Evolutionary conservation across 768 basidiomycete species (phyloP).

Genomic region (Tubosaeta sp.): DNA sequence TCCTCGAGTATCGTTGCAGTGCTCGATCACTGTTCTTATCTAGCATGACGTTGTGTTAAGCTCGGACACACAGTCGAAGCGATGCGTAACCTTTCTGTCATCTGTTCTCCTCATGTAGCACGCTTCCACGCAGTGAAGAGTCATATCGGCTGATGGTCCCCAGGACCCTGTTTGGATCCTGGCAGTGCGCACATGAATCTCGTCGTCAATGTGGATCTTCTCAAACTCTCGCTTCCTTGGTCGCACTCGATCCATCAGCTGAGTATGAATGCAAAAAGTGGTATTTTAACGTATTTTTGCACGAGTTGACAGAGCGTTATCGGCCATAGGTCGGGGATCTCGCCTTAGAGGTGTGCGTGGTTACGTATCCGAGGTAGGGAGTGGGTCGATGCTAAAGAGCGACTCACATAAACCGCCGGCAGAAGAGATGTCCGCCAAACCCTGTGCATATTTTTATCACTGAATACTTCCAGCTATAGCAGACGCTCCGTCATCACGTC

Average conservation of each 20-base stretch:
- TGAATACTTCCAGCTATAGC: not conserved
- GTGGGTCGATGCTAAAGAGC: not conserved
- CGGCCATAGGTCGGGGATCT: not conserved
- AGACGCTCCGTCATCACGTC: not conserved
- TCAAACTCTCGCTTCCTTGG: not conserved
- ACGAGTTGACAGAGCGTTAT: not conserved
- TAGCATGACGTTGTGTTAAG: too few species aligned
- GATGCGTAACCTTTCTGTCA: not conserved
- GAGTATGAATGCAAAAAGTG: not conserved
- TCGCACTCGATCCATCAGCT: not conserved
- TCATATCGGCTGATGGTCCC: not conserved
- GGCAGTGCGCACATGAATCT: not conserved
- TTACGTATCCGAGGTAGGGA: not conserved
- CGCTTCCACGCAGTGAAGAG: not conserved
- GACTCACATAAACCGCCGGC: not conserved
- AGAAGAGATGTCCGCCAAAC: not conserved
- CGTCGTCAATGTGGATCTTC: not conserved
- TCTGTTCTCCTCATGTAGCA: not conserved
- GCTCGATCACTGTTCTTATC: not conserved
- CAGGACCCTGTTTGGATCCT: not conserved
- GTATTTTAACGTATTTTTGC: slow-evolving; percentile 1
- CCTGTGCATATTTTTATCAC: not conserved
- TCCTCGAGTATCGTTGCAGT: not conserved
- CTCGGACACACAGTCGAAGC: not conserved
- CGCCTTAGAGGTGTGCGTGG: not conserved